Base-by-base conservation (phyloP, 176 grass and related monocot genomes). In the Pharus latifolius region DNA sequence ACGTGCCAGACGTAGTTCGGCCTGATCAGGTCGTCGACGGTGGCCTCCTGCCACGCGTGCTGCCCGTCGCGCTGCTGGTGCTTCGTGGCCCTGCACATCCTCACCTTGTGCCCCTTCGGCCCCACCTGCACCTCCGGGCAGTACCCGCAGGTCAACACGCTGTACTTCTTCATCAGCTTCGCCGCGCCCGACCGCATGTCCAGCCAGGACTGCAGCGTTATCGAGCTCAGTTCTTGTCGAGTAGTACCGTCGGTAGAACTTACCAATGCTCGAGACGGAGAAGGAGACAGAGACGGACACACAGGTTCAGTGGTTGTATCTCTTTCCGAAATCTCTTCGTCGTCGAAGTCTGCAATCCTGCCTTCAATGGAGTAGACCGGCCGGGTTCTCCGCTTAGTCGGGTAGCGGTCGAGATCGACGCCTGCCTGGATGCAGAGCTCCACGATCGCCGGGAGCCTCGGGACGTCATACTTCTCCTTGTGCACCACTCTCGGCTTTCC, bases 41-140 rank as follows among this genome's bases (percentile, higher is more conserved):
- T 90, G 45, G 87, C 87, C 61, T 95, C 87, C 57, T 87, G 80
- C 91, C 91, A 84, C 26, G 77, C 87, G 41, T 95, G 83, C 50
- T 88, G 82, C 1, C 83, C 86, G 29, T 80, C 86, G 8, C 86
- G 71, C 64, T 77, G 70, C 50, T 90, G 87, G 68, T 95, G 91
- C 71, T 90, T 90, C 28, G 57, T 75, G 29, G 68, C 91, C 75
- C 70, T 85, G 83, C 91, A 90, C 79, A 84, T 86, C 70, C 91
- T 67, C 49, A 83, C 85, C 66, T 86, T 89, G 67, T 94, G 91
- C 48, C 91, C 83, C 52, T 82, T 95, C 29, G 87, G 91, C 3
- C 86, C 91, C 26, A 95, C 91, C 56, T 87, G 83, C 68, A 95
- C 83, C 46, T 87, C 83, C 4, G 83, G 80, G 72, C 91, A 90